Conservation (phyloP, 176 grass and related monocot species). For the Phyllostachys edulis region DNA sequence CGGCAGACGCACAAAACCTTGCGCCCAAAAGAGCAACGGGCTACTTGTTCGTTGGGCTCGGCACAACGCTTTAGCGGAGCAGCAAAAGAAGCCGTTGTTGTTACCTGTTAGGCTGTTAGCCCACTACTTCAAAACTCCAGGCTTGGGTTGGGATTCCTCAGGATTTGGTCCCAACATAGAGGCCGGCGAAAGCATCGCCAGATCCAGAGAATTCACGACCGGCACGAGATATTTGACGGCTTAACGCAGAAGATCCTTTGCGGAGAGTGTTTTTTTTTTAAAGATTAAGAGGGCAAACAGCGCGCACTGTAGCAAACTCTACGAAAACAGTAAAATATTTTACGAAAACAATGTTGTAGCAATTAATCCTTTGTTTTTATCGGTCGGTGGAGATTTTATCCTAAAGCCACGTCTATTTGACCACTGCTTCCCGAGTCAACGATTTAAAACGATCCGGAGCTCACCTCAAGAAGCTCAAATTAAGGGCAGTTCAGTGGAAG, state of each 20-base stretch:
- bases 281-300: no score
- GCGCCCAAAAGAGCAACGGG: background rate
- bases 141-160: background rate
- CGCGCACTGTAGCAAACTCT: no score
- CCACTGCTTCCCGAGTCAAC: slow-evolving; percentile 27
- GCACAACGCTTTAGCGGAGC: no score
- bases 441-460: slow-evolving; percentile 1
- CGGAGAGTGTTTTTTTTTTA: no score
- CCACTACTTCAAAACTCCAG: no score
- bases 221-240: background rate
- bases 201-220: background rate
- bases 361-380: no score
- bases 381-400: no score
- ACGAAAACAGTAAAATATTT: no score
- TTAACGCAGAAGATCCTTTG: no score
- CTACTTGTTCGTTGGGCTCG: background rate
- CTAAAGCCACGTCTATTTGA: no score
- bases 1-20: background rate
- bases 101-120: no score
- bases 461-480: slow-evolving; percentile 32
- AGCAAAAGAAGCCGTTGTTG: background rate
- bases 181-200: background rate
- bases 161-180: background rate
- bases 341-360: no score
- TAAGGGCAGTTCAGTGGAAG: slow-evolving; percentile 36